phyloP scores from a whole-genome alignment of 345 rosid species.

The Citrus trifoliata region DNA sequence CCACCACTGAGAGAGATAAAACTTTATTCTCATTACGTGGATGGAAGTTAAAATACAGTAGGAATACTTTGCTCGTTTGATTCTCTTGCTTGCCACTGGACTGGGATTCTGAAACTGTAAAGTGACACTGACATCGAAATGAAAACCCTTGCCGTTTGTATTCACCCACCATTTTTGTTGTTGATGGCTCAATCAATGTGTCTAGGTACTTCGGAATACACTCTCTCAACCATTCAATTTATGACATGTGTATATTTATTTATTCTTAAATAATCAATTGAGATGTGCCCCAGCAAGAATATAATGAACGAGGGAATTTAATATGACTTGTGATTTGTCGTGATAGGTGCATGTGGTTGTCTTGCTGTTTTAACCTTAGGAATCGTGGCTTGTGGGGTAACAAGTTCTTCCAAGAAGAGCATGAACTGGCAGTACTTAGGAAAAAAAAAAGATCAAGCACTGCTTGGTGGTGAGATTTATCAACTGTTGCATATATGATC shows the following conservation, averaged over 20 bases:
- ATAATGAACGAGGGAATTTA: no score
- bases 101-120: not conserved
- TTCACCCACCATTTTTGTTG: no score
- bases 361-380: no score
- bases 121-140: not conserved
- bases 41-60: not conserved
- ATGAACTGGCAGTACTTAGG: not conserved
- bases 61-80: not conserved
- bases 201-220: no score
- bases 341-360: no score
- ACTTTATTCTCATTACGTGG: not conserved
- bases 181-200: no score
- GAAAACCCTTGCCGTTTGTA: not conserved
- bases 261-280: no score
- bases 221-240: not conserved
- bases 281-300: no score
- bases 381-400: no score
- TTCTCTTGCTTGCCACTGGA: not conserved
- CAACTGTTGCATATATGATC: not conserved
- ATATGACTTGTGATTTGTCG: not conserved
- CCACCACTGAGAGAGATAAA: not conserved
- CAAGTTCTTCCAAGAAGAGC: no score
- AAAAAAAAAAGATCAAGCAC: not conserved
- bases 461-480: conserved; percentile 25
- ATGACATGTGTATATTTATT: no score